These are phyloP conservation scores for Lindgomyces ingoldianus DNA, from an alignment of 495 filamentous ascomycete genomes.

Conservation along the genomic window DNA sequence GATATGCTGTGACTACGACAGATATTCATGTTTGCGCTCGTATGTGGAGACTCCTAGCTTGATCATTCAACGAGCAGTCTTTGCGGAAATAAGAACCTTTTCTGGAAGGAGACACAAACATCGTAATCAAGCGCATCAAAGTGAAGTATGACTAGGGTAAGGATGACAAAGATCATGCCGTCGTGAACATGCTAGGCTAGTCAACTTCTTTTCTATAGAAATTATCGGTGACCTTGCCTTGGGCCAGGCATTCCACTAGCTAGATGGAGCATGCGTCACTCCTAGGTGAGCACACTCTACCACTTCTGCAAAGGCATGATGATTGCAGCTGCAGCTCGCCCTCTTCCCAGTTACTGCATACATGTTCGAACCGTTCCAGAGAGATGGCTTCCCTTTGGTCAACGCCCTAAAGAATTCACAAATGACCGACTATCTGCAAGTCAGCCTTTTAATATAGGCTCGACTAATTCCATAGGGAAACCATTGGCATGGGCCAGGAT, in stretches of 20 bases:
- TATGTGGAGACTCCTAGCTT: conserved; percentile 6
- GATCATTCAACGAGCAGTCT: conserved; percentile 11
- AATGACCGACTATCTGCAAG: conserved; percentile 32
- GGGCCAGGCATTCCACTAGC: conserved; percentile 42
- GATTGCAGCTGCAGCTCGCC: conserved; percentile 27
- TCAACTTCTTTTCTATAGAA: conserved; percentile 43
- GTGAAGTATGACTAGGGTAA: conserved; percentile 4
- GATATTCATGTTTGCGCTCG: conserved; percentile 8
- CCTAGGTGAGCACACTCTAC: conserved; percentile 39
- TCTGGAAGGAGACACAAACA: conserved; percentile 35
- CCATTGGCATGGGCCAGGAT: conserved; percentile 38
- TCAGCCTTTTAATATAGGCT: conserved; percentile 39
- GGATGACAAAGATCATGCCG: conserved; percentile 8
- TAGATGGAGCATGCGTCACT: conserved; percentile 17
- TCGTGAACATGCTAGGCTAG: conserved; percentile 37
- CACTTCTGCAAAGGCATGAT: conserved; percentile 34
- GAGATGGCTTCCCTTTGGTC: conserved; percentile 30
- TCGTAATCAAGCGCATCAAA: conserved; percentile 35
- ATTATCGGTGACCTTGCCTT: conserved; percentile 44
- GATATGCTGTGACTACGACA: conserved; percentile 16
- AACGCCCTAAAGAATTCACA: conserved; percentile 24
- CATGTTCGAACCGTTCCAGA: conserved; percentile 35
- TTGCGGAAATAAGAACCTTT: conserved; percentile 33
- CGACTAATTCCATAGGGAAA: conserved; percentile 38
- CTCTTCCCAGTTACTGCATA: conserved; percentile 36